These are phyloP conservation scores for Tricholoma saponaceum DNA, from an alignment of 768 basidiomycete genomes.

Conservation along the genomic window DNA sequence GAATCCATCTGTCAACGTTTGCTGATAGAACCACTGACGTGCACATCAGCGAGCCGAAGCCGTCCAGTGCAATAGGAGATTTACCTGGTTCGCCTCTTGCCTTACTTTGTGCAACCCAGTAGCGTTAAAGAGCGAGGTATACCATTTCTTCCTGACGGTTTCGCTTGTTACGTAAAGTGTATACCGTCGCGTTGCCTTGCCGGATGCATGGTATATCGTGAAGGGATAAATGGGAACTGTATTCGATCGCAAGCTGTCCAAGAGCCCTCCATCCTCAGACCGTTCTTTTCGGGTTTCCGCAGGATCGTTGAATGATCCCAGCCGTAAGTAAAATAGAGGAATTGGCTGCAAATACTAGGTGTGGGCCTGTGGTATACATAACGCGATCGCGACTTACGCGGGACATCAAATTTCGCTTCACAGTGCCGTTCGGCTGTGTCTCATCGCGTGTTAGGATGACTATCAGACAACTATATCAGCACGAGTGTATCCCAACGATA, in stretches of 20 bases:
- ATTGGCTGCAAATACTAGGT: slow-evolving; percentile 52
- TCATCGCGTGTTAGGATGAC: slow-evolving; percentile 67
- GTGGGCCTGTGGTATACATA: slow-evolving; percentile 1
- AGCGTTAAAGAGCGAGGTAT: slow-evolving; percentile 53
- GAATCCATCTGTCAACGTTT: slow-evolving; percentile 52
- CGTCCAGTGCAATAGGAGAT: slow-evolving; percentile 9
- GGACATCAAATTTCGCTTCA: slow-evolving; percentile 54
- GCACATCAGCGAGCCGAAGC: neutral
- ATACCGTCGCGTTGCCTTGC: slow-evolving; percentile 54
- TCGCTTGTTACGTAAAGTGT: slow-evolving; percentile 68
- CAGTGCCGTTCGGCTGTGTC: slow-evolving; percentile 40
- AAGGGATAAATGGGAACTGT: slow-evolving; percentile 67
- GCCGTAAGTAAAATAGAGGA: slow-evolving; percentile 71
- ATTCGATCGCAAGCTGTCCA: slow-evolving; percentile 51
- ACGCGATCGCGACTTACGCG: slow-evolving; percentile 43
- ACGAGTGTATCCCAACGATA: neutral
- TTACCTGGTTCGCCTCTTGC: slow-evolving; percentile 72
- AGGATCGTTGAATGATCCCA: slow-evolving; percentile 57
- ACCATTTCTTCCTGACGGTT: slow-evolving; percentile 57
- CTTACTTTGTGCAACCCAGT: slow-evolving; percentile 59
- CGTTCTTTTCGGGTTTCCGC: slow-evolving; percentile 64
- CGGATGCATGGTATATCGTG: slow-evolving; percentile 68
- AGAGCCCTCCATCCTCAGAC: slow-evolving; percentile 50
- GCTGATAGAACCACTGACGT: slow-evolving; percentile 62
- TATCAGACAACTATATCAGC: slow-evolving; percentile 22